Evolutionary conservation across 2,329 filamentous ascomycete species (phyloP), one percentile per base, ranked within the genome.

Genomic region (Beauveria asiatica): DNA sequence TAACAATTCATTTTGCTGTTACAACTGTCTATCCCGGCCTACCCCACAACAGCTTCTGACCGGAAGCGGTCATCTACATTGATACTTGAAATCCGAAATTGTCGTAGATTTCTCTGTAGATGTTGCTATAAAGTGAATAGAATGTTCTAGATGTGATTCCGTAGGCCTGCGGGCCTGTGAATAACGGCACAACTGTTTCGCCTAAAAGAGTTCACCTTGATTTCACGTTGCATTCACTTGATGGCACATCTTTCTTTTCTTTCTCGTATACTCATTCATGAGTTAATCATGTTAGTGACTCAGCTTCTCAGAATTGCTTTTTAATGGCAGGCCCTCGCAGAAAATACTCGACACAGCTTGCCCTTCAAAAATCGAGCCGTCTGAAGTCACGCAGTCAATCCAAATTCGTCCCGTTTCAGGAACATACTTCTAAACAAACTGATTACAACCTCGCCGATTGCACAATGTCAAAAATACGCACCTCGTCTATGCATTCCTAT

Each of bases 401-500:
- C 17, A 13, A 6, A 19, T 19, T n/a, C 17, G 6, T 37, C n/a
- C 17, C 17, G 21, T 13, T 51, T 37, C 27, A n/a, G 11, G 1
- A 16, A 37, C 2, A 37, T 37, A 16, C 33, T 37, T 16, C 33
- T 6, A 6, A 27, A 19, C 9, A 53, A 19, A 37, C 2, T 39
- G 5, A 37, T 5, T 13, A 13, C 11, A 11, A 37, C 11, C 11
- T 37, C 33, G 16, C 5, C 33, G 1, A 37, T 16, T 37, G 11
- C 11, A 16, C n/a, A 1, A 58, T 58, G 56, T 1, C 46, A 1
- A 39, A 23, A n/a, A 8, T 42, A 10, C 21, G 23, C 23, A 13
- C 2, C 16, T 69, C 63, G 62, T 66, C 65, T 9, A 63, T 70
- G 62, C 65, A 62, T 17, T 65, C 66, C 1, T 5, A 60, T 0